phyloP scores from a whole-genome alignment of 2,329 filamentous ascomycete species.

The Hypocrella siamensis region DNA sequence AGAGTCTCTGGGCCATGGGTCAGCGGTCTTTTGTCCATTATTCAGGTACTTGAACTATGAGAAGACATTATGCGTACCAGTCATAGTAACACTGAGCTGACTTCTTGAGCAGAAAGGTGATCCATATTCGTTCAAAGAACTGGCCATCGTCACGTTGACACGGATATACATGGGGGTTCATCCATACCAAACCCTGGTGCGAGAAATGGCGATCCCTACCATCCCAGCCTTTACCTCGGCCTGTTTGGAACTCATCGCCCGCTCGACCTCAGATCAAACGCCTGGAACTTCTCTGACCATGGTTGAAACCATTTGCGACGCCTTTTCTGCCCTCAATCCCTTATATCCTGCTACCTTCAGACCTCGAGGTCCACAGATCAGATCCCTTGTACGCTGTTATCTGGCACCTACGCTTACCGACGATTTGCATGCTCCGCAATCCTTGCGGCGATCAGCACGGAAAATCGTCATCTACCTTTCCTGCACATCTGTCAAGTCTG shows the following conservation, averaged over 20 bases:
- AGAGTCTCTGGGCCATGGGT: conserved; percentile 63
- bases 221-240: conserved; percentile 59
- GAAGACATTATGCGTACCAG: too few species aligned
- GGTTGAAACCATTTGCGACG: conserved; percentile 53
- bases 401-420: conserved; percentile 49
- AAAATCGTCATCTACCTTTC: conserved; percentile 56
- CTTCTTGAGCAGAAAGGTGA: conserved; percentile 50
- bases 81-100: too few species aligned
- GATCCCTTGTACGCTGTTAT: conserved; percentile 39
- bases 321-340: conserved; percentile 58
- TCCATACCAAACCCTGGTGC: conserved; percentile 64
- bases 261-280: conserved; percentile 15
- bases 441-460: conserved; percentile 41
- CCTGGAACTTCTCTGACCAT: conserved; percentile 27
- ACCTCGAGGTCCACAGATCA: conserved; percentile 55
- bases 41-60: conserved; percentile 50
- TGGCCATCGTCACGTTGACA: conserved; percentile 62
- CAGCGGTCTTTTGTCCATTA: conserved; percentile 53
- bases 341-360: conserved; percentile 73
- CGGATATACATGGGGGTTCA: conserved; percentile 75
- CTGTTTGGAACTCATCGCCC: conserved; percentile 51
- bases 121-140: conserved; percentile 55
- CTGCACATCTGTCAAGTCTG: conserved; percentile 68
- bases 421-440: conserved; percentile 27
- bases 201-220: conserved; percentile 77